Evolutionary conservation across 2,329 filamentous ascomycete species (phyloP).

Genomic region (Trichoderma oligosporum): DNA sequence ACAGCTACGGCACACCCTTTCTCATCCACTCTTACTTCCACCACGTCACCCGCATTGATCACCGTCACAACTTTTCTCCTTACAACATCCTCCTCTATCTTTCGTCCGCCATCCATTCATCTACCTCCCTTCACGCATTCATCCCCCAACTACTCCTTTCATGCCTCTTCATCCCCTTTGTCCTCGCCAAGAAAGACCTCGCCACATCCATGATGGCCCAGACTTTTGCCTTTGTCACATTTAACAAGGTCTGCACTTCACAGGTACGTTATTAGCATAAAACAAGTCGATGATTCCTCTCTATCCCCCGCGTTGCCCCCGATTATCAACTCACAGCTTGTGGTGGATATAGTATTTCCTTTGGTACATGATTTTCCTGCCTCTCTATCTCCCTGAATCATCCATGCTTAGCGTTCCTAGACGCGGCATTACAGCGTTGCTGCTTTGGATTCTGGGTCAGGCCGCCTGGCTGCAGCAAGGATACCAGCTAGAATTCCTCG

Average conservation of each 20-base stretch:
- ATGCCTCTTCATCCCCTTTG: slow-evolving; percentile 69
- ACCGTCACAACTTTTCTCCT: slow-evolving; percentile 96
- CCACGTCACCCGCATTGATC: slow-evolving; percentile 88
- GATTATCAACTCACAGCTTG: background rate
- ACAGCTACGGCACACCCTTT: slow-evolving; percentile 74
- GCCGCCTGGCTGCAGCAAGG: slow-evolving; percentile 72
- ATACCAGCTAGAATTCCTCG: slow-evolving; percentile 74
- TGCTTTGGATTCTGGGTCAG: slow-evolving; percentile 74
- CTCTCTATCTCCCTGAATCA: slow-evolving; percentile 81
- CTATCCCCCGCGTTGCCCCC: background rate
- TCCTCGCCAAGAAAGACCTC: slow-evolving; percentile 75
- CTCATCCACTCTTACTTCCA: slow-evolving; percentile 88
- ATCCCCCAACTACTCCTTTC: slow-evolving; percentile 81
- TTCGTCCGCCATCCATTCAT: slow-evolving; percentile 59
- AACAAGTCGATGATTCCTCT: background rate
- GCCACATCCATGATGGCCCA: slow-evolving; percentile 85
- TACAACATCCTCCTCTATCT: slow-evolving; percentile 93
- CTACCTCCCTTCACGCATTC: slow-evolving; percentile 60
- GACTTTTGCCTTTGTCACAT: slow-evolving; percentile 94
- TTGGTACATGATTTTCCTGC: slow-evolving; percentile 94
- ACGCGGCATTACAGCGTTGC: slow-evolving; percentile 62
- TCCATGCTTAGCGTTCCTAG: slow-evolving; percentile 59
- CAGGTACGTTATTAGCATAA: slow-evolving; percentile 60
- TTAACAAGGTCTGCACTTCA: slow-evolving; percentile 98
- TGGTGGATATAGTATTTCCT: slow-evolving; percentile 77